A percentile compares a stretch with the other conserved stretches of the same genome.
These are phyloP conservation scores for Aspergillus hortae DNA, from an alignment of 2,329 filamentous ascomycete species.

Conservation along the genomic window DNA sequence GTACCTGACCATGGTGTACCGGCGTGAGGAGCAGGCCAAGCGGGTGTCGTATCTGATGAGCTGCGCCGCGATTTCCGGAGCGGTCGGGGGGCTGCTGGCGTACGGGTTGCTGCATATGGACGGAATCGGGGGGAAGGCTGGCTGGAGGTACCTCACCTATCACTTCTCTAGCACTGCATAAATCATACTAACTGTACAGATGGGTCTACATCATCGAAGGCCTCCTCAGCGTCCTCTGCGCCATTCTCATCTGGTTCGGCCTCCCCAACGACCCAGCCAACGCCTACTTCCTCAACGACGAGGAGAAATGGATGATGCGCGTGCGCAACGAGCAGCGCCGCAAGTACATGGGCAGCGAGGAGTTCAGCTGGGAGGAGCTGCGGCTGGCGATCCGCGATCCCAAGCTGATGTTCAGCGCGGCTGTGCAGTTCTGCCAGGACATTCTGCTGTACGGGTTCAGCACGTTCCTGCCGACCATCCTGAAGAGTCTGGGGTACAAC, in stretches of 20 bases:
- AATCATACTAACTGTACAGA: slow-evolving; percentile 13
- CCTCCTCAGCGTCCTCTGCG: slow-evolving; percentile 42
- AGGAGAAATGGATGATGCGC: slow-evolving; percentile 51
- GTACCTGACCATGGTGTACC: slow-evolving; percentile 41
- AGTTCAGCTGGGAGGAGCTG: slow-evolving; percentile 52
- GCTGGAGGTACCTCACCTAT: slow-evolving; percentile 42
- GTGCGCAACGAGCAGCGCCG: slow-evolving; percentile 44
- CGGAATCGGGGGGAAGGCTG: slow-evolving; percentile 41
- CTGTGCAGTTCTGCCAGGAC: slow-evolving; percentile 52
- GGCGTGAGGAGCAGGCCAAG: slow-evolving; percentile 39
- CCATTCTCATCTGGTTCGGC: slow-evolving; percentile 44
- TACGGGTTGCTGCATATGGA: slow-evolving; percentile 44
- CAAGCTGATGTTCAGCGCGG: slow-evolving; percentile 50
- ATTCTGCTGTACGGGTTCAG: slow-evolving; percentile 56
- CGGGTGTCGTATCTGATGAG: slow-evolving; percentile 41
- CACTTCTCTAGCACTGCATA: too few species aligned
- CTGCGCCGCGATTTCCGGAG: slow-evolving; percentile 37
- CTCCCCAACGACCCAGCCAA: slow-evolving; percentile 47
- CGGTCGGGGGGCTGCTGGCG: slow-evolving; percentile 39
- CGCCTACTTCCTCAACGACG: slow-evolving; percentile 48
- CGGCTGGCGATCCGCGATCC: slow-evolving; percentile 47
- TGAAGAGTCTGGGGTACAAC: slow-evolving; percentile 51
- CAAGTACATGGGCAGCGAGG: slow-evolving; percentile 49
- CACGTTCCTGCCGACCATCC: slow-evolving; percentile 57
- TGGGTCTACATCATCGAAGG: slow-evolving; percentile 53